Evolutionary conservation across 495 filamentous ascomycete genomes (phyloP).

Genomic region (Wilcoxina mikolae): DNA sequence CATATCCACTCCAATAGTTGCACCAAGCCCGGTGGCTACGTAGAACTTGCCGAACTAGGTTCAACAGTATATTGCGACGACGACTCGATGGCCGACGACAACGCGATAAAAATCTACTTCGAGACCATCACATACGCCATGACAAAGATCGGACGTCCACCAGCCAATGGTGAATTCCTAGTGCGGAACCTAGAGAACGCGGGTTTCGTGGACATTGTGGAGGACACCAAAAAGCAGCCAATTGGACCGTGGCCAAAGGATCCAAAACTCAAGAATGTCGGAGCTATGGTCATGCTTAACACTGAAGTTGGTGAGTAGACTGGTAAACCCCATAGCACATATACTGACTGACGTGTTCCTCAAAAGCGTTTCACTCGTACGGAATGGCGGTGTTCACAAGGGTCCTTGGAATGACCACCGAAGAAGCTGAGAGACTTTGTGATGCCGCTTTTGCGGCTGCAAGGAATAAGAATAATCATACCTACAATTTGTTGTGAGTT

Average conservation of each 20-base stretch:
- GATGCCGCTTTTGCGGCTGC: background rate
- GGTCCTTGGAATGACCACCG: slow-evolving; percentile 5
- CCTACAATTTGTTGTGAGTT: slow-evolving; percentile 1
- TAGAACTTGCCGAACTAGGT: slow-evolving; percentile 22
- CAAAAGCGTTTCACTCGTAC: slow-evolving; percentile 2
- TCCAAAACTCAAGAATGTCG: slow-evolving; percentile 35
- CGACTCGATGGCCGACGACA: background rate
- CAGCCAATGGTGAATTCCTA: background rate
- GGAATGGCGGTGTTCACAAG: slow-evolving; percentile 12
- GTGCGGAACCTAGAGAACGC: background rate
- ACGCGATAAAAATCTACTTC: background rate
- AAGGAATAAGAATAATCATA: slow-evolving; percentile 7
- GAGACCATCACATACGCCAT: background rate
- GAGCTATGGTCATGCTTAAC: slow-evolving; percentile 11
- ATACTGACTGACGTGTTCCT: background rate
- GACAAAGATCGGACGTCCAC: background rate
- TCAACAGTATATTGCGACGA: background rate
- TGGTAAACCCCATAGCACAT: too few relatives aligned
- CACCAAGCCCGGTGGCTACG: slow-evolving; percentile 20
- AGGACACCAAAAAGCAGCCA: slow-evolving; percentile 17
- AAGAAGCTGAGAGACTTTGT: slow-evolving; percentile 4
- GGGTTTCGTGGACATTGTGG: slow-evolving; percentile 10
- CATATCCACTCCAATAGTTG: background rate
- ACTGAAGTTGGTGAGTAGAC: background rate
- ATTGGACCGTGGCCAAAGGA: slow-evolving; percentile 38